Percentiles rank a stretch among this genome's conserved stretches.
Conservation (phyloP, 192 early-diverging fungal species). For the Umbelopsis vinacea region DNA sequence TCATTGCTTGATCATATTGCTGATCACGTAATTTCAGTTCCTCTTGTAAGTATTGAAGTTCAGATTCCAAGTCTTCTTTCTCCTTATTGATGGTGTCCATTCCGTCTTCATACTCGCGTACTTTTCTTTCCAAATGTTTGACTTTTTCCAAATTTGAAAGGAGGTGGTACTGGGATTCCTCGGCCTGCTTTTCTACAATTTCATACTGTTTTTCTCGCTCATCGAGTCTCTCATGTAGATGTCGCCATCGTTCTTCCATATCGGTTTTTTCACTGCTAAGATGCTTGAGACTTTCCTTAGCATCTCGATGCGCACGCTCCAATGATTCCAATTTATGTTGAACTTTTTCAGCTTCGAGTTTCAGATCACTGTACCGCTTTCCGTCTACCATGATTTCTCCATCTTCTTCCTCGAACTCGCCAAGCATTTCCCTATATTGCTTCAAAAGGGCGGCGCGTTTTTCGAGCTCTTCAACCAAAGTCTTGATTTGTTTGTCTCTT, state of each 20-base stretch:
- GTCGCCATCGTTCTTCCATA: constrained; percentile 17
- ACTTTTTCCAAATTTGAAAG: constrained; percentile 21
- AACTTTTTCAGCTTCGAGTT: constrained; percentile 1
- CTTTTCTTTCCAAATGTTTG: constrained; percentile 10
- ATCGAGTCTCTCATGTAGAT: constrained; percentile 1
- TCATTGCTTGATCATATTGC: constrained; percentile 4
- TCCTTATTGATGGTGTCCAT: constrained; percentile 1
- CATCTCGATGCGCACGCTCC: constrained; percentile 14
- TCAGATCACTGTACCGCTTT: constrained; percentile 8
- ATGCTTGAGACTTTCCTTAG: background rate
- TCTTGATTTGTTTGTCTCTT: constrained; percentile 15
- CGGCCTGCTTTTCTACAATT: constrained; percentile 11
- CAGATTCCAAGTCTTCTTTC: background rate
- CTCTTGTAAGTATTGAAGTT: background rate
- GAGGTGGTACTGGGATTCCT: constrained; percentile 6
- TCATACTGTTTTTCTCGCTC: constrained; percentile 18
- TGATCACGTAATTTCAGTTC: background rate
- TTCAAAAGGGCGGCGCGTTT: background rate
- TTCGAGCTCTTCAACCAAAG: constrained; percentile 10
- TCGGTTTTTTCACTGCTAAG: constrained; percentile 13
- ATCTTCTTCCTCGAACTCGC: background rate
- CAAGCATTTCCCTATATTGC: constrained; percentile 15
- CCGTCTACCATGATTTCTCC: constrained; percentile 5
- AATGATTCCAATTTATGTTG: constrained; percentile 11
- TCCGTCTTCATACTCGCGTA: background rate